Evolutionary conservation across 116 monocot genomes (phyloP).

Genomic region (Posidonia oceanica): DNA sequence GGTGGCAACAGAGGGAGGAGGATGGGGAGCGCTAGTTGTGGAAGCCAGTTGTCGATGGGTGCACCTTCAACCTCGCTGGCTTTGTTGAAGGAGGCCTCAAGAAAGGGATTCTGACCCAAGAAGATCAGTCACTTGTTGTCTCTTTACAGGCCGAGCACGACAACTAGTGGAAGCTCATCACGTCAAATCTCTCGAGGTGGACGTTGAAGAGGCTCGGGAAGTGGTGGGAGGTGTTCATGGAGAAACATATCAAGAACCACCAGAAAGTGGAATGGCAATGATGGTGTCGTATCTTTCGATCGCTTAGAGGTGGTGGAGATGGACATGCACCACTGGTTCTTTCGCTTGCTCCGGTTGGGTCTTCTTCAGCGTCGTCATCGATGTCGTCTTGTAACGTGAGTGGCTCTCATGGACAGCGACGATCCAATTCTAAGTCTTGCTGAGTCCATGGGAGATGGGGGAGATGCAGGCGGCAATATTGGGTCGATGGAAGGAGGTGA

Average conservation of each 20-base stretch:
- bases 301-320: not conserved
- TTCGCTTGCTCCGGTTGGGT: slow-evolving; percentile 2
- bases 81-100: too few relatives aligned
- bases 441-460: too few relatives aligned
- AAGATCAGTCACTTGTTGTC: slow-evolving; percentile 41
- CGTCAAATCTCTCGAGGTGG: slow-evolving; percentile 36
- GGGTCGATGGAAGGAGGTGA: too few relatives aligned
- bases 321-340: not conserved
- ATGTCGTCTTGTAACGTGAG: not conserved
- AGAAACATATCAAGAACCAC: slow-evolving; percentile 14
- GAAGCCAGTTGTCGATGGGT: too few relatives aligned
- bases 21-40: too few relatives aligned
- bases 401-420: not conserved
- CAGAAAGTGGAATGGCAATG: not conserved
- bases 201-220: slow-evolving; percentile 47
- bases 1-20: too few relatives aligned
- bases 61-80: too few relatives aligned
- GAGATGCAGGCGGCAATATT: too few relatives aligned
- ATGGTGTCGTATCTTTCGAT: not conserved
- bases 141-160: slow-evolving; percentile 38
- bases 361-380: not conserved
- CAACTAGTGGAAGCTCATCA: slow-evolving; percentile 56
- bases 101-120: slow-evolving; percentile 34
- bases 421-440: too few relatives aligned
- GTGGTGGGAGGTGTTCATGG: slow-evolving; percentile 63